A percentile compares a stretch with the other conserved stretches of the same genome.
These are phyloP conservation scores for Globisporangium spiculum DNA, from an alignment of 352 stramenopile species.

Conservation along the genomic window DNA sequence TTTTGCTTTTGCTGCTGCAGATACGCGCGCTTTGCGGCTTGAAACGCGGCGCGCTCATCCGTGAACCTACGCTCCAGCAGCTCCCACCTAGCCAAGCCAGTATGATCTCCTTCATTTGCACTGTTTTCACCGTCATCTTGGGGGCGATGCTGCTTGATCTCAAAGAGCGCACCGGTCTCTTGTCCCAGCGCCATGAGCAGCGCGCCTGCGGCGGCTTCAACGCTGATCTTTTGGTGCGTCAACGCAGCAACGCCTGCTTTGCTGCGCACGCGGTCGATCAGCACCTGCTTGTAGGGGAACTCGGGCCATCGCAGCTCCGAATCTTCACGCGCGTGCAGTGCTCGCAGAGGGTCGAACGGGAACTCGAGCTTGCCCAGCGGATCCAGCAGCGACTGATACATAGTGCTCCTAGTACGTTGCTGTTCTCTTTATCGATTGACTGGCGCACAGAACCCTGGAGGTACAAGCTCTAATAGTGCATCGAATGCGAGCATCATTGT, in stretches of 20 bases:
- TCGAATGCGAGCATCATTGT: neutral
- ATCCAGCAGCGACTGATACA: slow-evolving; percentile 52
- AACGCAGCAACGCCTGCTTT: slow-evolving; percentile 25
- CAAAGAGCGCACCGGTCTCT: slow-evolving; percentile 38
- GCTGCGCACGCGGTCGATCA: slow-evolving; percentile 45
- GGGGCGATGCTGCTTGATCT: slow-evolving; percentile 34
- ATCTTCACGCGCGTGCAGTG: slow-evolving; percentile 41
- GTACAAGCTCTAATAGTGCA: neutral
- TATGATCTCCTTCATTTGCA: neutral
- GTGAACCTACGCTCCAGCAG: slow-evolving; percentile 38
- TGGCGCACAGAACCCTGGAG: neutral
- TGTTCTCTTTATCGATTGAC: neutral
- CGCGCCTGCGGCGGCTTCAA: slow-evolving; percentile 46
- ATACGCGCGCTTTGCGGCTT: slow-evolving; percentile 40
- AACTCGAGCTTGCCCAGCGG: slow-evolving; percentile 38
- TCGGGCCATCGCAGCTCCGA: slow-evolving; percentile 53
- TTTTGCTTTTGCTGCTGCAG: slow-evolving; percentile 38
- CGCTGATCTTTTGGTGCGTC: slow-evolving; percentile 20
- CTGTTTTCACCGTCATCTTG: slow-evolving; percentile 8
- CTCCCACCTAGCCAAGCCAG: slow-evolving; percentile 19
- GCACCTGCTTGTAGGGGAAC: slow-evolving; percentile 69
- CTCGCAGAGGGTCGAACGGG: slow-evolving; percentile 51
- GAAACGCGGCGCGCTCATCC: slow-evolving; percentile 47
- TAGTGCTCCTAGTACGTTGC: slow-evolving; percentile 6
- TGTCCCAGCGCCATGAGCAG: slow-evolving; percentile 48